phyloP scores from a whole-genome alignment of 1,284 basidiomycete species.

The Marasmius tenuissimus region DNA sequence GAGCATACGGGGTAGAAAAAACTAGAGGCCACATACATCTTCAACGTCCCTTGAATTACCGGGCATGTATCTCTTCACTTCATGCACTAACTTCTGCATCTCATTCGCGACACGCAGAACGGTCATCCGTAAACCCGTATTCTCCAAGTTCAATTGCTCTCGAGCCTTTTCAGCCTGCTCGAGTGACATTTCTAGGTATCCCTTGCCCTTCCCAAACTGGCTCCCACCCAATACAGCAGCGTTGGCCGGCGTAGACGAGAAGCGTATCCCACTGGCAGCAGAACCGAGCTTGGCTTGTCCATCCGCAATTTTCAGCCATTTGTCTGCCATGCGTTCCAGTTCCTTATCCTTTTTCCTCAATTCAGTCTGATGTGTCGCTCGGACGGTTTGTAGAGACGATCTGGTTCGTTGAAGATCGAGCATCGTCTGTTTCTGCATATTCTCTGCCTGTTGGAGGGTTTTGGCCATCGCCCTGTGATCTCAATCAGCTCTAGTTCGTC shows the following conservation, averaged over 20 bases:
- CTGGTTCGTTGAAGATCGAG: slow-evolving; percentile 69
- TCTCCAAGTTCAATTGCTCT: slow-evolving; percentile 68
- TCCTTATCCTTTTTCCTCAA: slow-evolving; percentile 83
- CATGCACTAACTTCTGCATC: slow-evolving; percentile 55
- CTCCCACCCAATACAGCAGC: slow-evolving; percentile 47
- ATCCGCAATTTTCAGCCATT: slow-evolving; percentile 72
- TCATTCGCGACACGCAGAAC: slow-evolving; percentile 71
- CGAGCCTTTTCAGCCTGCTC: slow-evolving; percentile 74
- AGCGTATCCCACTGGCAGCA: slow-evolving; percentile 50
- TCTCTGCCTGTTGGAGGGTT: slow-evolving; percentile 57
- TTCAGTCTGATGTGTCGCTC: slow-evolving; percentile 69
- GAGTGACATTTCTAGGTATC: slow-evolving; percentile 69
- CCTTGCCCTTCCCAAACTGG: slow-evolving; percentile 50
- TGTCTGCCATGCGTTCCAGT: slow-evolving; percentile 74
- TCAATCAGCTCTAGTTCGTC: slow-evolving; percentile 1
- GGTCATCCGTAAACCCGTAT: slow-evolving; percentile 66
- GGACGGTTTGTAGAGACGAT: slow-evolving; percentile 60
- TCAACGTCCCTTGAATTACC: slow-evolving; percentile 36
- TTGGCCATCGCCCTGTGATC: slow-evolving; percentile 50
- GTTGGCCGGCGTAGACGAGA: slow-evolving; percentile 40
- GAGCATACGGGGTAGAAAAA: not conserved
- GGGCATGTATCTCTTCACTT: slow-evolving; percentile 34
- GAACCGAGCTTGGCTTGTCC: slow-evolving; percentile 55
- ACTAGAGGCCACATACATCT: slow-evolving; percentile 36
- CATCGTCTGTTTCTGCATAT: slow-evolving; percentile 65